phyloP scores from a whole-genome alignment of 495 filamentous ascomycete species.

The Aspergillus taichungensis region DNA sequence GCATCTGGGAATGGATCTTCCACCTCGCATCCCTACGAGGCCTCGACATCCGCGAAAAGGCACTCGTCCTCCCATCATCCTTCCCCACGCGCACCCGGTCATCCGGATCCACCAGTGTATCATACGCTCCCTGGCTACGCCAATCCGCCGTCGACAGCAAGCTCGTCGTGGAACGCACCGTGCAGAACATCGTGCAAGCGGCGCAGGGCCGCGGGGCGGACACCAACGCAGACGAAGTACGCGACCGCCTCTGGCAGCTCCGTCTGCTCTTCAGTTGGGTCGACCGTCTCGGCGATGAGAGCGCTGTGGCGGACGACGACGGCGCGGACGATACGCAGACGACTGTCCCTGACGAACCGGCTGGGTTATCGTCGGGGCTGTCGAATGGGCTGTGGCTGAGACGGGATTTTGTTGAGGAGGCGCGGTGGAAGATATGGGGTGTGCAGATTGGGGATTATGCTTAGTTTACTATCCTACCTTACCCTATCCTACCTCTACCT shows the following conservation, averaged over 20 bases:
- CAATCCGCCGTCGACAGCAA: constrained; percentile 69
- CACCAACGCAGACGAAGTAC: constrained; percentile 28
- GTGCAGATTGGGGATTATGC: constrained; percentile 54
- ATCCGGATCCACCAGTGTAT: constrained; percentile 28
- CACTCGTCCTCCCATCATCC: constrained; percentile 59
- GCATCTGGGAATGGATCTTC: constrained; percentile 71
- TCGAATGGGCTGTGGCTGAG: constrained; percentile 31
- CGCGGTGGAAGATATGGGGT: constrained; percentile 41
- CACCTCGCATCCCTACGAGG: constrained; percentile 49
- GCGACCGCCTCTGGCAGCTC: constrained; percentile 67
- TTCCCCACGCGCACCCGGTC: constrained; percentile 20
- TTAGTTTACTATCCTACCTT: constrained; percentile 24
- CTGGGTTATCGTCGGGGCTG: constrained; percentile 13
- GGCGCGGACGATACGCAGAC: constrained; percentile 20
- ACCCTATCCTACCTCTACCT: background rate
- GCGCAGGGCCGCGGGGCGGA: constrained; percentile 27
- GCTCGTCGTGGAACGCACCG: constrained; percentile 57
- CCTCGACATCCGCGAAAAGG: constrained; percentile 69
- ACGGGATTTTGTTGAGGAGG: constrained; percentile 35
- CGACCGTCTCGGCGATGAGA: constrained; percentile 31
- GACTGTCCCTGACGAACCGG: constrained; percentile 17
- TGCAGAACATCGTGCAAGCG: constrained; percentile 46
- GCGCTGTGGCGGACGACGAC: constrained; percentile 14
- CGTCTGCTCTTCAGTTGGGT: constrained; percentile 76
- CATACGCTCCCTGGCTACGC: constrained; percentile 34